Evolutionary conservation across 2,329 filamentous ascomycete species (phyloP).

Genomic region (Cryphonectria naterciae): DNA sequence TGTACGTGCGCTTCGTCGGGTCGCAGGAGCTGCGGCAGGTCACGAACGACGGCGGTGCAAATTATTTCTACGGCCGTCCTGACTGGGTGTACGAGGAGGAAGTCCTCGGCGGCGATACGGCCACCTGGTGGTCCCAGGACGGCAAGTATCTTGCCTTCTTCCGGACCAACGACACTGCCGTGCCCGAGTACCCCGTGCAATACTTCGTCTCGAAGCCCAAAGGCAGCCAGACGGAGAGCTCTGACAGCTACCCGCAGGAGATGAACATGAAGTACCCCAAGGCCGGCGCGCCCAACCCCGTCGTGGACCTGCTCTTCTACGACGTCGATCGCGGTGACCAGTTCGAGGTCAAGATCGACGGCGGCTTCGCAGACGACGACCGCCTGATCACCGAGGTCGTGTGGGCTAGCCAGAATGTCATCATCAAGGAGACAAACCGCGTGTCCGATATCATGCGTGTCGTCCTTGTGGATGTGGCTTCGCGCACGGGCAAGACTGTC

Average conservation of each 20-base stretch:
- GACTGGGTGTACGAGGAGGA: slow-evolving; percentile 96
- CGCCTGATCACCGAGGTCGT: slow-evolving; percentile 90
- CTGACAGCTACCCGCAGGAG: slow-evolving; percentile 90
- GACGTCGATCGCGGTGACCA: slow-evolving; percentile 77
- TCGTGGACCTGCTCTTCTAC: slow-evolving; percentile 87
- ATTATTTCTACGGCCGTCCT: slow-evolving; percentile 93
- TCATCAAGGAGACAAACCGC: slow-evolving; percentile 91
- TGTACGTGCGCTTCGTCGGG: slow-evolving; percentile 73
- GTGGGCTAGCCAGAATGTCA: slow-evolving; percentile 83
- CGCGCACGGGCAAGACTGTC: slow-evolving; percentile 76
- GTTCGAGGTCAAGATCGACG: slow-evolving; percentile 78
- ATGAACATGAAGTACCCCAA: slow-evolving; percentile 97
- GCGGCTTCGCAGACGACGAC: slow-evolving; percentile 78
- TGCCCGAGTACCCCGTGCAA: slow-evolving; percentile 89
- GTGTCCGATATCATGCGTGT: slow-evolving; percentile 91
- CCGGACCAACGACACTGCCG: slow-evolving; percentile 88
- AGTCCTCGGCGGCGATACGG: slow-evolving; percentile 77
- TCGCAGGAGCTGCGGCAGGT: slow-evolving; percentile 69
- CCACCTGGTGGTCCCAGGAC: slow-evolving; percentile 94
- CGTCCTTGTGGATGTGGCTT: slow-evolving; percentile 78
- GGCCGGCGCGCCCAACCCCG: slow-evolving; percentile 89
- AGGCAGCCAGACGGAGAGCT: slow-evolving; percentile 69
- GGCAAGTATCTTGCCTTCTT: slow-evolving; percentile 90
- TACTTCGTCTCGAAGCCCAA: slow-evolving; percentile 91
- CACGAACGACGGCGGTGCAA: slow-evolving; percentile 81